Evolutionary conservation across 1,284 basidiomycete genomes (phyloP).

Genomic region (Mycosarcoma mackinlayi): DNA sequence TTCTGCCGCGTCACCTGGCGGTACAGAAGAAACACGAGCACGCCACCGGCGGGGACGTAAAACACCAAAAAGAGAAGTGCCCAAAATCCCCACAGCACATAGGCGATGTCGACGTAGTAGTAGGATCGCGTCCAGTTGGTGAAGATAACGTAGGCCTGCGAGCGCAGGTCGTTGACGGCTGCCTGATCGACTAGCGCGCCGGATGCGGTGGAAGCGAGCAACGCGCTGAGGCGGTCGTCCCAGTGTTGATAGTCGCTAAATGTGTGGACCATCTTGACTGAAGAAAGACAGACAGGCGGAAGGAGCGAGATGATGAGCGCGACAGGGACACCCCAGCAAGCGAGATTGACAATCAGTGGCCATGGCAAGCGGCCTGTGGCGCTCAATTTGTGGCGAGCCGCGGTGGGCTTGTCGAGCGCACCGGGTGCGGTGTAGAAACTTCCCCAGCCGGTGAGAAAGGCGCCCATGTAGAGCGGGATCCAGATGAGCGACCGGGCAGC

Average conservation of each 20-base stretch:
- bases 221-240: slow-evolving; percentile 6
- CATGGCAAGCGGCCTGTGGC: slow-evolving; percentile 35
- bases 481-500: slow-evolving; percentile 26
- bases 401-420: slow-evolving; percentile 51
- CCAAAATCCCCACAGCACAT: slow-evolving; percentile 53
- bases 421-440: slow-evolving; percentile 60
- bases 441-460: slow-evolving; percentile 57
- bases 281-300: slow-evolving; percentile 24
- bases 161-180: slow-evolving; percentile 5
- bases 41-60: slow-evolving; percentile 58
- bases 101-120: slow-evolving; percentile 44
- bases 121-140: slow-evolving; percentile 27
- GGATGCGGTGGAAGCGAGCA: slow-evolving; percentile 6
- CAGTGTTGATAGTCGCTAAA: slow-evolving; percentile 31
- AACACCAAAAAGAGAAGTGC: slow-evolving; percentile 51
- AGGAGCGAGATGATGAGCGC: slow-evolving; percentile 38
- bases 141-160: slow-evolving; percentile 38
- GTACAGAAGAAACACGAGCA: slow-evolving; percentile 42
- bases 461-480: slow-evolving; percentile 50
- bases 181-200: slow-evolving; percentile 12
- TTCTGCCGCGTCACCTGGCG: slow-evolving; percentile 45
- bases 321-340: slow-evolving; percentile 53
- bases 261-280: slow-evolving; percentile 14
- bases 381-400: slow-evolving; percentile 24
- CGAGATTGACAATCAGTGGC: slow-evolving; percentile 52